These are phyloP conservation scores for Hirschfeldia incana DNA, from an alignment of 345 rosid species.

Conservation along the genomic window DNA sequence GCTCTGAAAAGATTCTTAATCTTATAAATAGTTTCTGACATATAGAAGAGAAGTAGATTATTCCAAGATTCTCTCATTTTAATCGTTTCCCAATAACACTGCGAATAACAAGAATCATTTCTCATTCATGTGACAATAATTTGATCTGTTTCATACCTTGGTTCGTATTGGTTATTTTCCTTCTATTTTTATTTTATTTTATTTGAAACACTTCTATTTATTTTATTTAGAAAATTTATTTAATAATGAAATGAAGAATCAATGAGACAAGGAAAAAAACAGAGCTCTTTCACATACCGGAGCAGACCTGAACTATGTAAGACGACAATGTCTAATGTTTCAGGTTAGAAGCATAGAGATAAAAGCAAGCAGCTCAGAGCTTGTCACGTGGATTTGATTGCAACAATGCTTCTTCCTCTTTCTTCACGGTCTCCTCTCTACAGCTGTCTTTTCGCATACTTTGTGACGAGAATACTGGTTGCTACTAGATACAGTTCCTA, in stretches of 20 bases:
- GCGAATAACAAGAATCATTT: neutral
- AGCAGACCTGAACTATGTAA: constrained; percentile 24
- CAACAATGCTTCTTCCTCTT: constrained; percentile 56
- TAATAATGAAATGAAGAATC: neutral
- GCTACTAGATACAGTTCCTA: constrained; percentile 48
- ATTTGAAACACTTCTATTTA: no score
- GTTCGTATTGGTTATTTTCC: neutral
- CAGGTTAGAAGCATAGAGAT: constrained; percentile 10
- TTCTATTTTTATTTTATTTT: neutral
- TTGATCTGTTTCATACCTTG: neutral
- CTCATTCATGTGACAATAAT: neutral
- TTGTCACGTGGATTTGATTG: constrained; percentile 43
- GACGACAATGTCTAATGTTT: constrained; percentile 5
- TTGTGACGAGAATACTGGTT: constrained; percentile 62
- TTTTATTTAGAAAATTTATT: neutral
- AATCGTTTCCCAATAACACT: neutral
- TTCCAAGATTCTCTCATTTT: constrained; percentile 15
- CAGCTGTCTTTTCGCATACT: constrained; percentile 78
- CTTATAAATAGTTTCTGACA: neutral
- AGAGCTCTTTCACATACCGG: constrained; percentile 30
- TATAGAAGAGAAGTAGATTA: neutral
- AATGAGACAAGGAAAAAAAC: constrained; percentile 12
- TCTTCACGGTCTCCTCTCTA: constrained; percentile 46
- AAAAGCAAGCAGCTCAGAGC: constrained; percentile 20
- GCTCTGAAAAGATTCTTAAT: constrained; percentile 10